A percentile compares a stretch with the other conserved stretches of the same genome.
These are phyloP conservation scores for Pseudogymnoascus sp. DNA, from an alignment of 2,329 filamentous ascomycete genomes.

Conservation along the genomic window DNA sequence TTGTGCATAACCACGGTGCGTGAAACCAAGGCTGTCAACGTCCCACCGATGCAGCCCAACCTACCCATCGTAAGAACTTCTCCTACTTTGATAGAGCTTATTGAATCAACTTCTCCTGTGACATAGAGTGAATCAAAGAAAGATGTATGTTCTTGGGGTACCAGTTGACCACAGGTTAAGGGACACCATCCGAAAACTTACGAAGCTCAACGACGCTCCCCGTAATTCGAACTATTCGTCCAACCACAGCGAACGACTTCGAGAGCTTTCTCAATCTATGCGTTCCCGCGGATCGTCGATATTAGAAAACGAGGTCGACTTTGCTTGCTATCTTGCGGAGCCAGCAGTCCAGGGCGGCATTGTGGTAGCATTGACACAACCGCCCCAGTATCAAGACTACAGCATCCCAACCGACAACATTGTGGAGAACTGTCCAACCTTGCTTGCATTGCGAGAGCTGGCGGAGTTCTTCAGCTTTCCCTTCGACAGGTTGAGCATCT, in stretches of 20 bases:
- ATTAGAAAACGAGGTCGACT: background rate
- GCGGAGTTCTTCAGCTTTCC: background rate
- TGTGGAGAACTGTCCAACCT: background rate
- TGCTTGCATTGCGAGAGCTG: background rate
- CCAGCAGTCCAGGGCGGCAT: background rate
- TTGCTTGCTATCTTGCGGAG: background rate
- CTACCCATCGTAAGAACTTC: too few species aligned
- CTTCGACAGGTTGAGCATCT: background rate
- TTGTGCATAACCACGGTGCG: too few species aligned
- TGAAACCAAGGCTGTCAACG: too few species aligned
- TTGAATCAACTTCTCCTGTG: background rate
- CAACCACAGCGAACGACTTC: background rate
- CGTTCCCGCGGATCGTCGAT: background rate
- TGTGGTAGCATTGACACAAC: background rate
- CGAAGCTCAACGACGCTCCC: constrained; percentile 5
- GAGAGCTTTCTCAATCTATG: background rate
- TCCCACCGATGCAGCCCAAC: too few species aligned
- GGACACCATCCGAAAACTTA: constrained; percentile 8
- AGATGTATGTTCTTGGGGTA: constrained; percentile 7
- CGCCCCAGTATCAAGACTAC: background rate
- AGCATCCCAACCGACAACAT: background rate
- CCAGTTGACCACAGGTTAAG: constrained; percentile 8
- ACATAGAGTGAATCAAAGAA: constrained; percentile 3
- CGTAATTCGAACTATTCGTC: background rate
- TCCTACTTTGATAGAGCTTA: background rate